Conservation (phyloP, 805 yeast species). For the Ogataea ramenticola region DNA sequence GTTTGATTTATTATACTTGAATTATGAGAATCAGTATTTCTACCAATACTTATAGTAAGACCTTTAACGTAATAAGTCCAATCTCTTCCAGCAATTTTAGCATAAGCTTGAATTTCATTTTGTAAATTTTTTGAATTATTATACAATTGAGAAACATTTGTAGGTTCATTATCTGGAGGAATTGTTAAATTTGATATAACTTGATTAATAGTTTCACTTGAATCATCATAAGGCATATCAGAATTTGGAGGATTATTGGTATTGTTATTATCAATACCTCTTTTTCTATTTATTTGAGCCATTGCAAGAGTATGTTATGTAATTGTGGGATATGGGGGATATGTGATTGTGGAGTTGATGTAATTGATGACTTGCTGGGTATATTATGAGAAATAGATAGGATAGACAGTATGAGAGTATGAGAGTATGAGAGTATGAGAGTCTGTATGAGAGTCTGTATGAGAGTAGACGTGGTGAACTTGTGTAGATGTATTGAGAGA, state of each 20-base stretch:
- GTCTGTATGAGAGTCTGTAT: too few species aligned
- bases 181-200: conserved; percentile 62
- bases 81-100: conserved; percentile 84
- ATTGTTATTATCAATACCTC: background rate
- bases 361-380: too few species aligned
- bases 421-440: too few species aligned
- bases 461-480: too few species aligned
- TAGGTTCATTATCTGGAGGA: conserved; percentile 57
- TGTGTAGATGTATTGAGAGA: too few species aligned
- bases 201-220: conserved; percentile 60
- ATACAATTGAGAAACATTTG: conserved; percentile 65
- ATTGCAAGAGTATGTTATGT: background rate
- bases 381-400: too few species aligned
- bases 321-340: too few species aligned
- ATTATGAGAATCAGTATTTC: conserved; percentile 52
- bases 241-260: background rate
- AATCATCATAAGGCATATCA: conserved; percentile 39
- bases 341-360: too few species aligned
- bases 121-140: conserved; percentile 66
- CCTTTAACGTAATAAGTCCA: conserved; percentile 94
- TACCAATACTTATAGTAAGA: conserved; percentile 72
- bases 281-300: background rate
- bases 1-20: too few species aligned
- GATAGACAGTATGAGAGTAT: too few species aligned
- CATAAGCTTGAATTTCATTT: conserved; percentile 93